Conservation (phyloP, 345 rosid species). For the Abelmoschus esculentus region DNA sequence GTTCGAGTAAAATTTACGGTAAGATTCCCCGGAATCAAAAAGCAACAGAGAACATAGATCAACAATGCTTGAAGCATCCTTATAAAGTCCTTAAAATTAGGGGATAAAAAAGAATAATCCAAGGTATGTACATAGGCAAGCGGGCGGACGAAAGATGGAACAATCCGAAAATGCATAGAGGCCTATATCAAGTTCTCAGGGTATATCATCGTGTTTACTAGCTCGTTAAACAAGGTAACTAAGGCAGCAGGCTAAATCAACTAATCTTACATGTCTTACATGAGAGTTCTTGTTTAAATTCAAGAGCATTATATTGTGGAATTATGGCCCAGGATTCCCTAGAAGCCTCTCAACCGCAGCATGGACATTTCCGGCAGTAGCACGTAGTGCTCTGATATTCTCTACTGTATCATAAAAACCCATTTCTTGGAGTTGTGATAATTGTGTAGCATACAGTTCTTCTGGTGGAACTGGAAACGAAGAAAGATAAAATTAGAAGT, state of each 20-base stretch:
- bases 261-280: conserved; percentile 10
- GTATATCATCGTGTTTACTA: conserved; percentile 5
- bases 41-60: background rate
- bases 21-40: background rate
- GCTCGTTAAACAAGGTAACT: background rate
- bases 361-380: conserved; percentile 74
- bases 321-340: conserved; percentile 60
- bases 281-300: conserved; percentile 5
- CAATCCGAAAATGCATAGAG: background rate
- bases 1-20: background rate
- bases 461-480: conserved; percentile 64
- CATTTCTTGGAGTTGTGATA: conserved; percentile 86
- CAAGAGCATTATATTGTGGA: background rate
- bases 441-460: conserved; percentile 78
- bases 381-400: conserved; percentile 73
- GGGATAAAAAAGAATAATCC: background rate
- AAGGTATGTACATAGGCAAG: background rate
- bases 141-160: no score
- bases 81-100: background rate
- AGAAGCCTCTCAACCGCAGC: conserved; percentile 89
- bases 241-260: conserved; percentile 11
- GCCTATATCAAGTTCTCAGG: conserved; percentile 8
- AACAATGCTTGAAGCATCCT: background rate
- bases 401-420: conserved; percentile 80
- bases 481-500: background rate